These are phyloP conservation scores for Leccinum uliginosum DNA, from an alignment of 768 basidiomycete species.

Conservation along the genomic window DNA sequence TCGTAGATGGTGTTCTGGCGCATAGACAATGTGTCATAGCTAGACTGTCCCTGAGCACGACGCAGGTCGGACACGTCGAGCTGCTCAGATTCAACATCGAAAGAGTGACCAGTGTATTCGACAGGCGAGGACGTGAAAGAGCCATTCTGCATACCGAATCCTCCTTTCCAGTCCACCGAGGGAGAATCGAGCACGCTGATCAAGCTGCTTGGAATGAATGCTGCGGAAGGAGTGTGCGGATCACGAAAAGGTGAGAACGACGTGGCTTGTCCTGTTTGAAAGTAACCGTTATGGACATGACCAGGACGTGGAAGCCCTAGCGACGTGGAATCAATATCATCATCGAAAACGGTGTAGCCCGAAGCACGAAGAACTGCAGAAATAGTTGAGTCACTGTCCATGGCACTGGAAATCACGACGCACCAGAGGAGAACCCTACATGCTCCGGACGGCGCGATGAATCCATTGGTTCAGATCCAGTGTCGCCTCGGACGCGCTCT, in stretches of 20 bases:
- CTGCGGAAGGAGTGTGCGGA: conserved; percentile 35
- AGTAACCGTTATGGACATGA: conserved; percentile 12
- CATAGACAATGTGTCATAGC: conserved; percentile 23
- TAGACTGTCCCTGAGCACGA: conserved; percentile 13
- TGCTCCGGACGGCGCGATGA: conserved; percentile 24
- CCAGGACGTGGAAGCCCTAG: conserved; percentile 7
- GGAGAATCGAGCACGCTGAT: conserved; percentile 45
- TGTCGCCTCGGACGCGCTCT: conserved; percentile 6
- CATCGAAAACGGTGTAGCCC: conserved; percentile 40
- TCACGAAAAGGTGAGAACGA: conserved; percentile 58
- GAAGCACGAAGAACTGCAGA: conserved; percentile 29
- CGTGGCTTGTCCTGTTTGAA: conserved; percentile 16
- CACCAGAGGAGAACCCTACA: conserved; percentile 30
- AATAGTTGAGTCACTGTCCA: conserved; percentile 8
- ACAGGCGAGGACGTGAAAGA: conserved; percentile 39
- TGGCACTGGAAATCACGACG: conserved; percentile 21
- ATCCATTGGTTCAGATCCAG: conserved; percentile 14
- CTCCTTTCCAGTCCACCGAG: conserved; percentile 50
- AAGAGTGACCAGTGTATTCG: conserved; percentile 32
- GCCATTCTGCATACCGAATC: conserved; percentile 13
- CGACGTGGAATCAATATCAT: conserved; percentile 27
- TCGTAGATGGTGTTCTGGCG: conserved; percentile 33
- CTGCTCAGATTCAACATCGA: conserved; percentile 32
- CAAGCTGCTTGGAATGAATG: conserved; percentile 53
- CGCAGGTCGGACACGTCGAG: conserved; percentile 48